These are phyloP conservation scores for Neurospora sp. DNA, from an alignment of 495 filamentous ascomycete genomes.

Conservation along the genomic window DNA sequence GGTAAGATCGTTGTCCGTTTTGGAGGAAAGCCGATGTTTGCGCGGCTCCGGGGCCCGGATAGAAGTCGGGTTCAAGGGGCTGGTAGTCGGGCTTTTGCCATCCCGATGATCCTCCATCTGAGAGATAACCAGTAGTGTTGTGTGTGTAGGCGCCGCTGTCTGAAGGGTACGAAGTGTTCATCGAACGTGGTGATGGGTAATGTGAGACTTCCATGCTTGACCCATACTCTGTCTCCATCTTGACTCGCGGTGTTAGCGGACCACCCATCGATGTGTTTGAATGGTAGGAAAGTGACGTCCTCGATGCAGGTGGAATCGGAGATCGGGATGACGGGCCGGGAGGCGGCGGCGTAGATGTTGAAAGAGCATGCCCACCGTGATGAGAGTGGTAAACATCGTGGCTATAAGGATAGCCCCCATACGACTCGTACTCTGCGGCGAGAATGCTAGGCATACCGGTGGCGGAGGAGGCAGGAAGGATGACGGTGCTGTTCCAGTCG, in stretches of 20 bases:
- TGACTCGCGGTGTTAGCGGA: slow-evolving; percentile 36
- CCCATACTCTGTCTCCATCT: slow-evolving; percentile 40
- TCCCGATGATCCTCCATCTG: slow-evolving; percentile 34
- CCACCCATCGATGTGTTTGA: slow-evolving; percentile 23
- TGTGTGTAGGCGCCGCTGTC: slow-evolving; percentile 28
- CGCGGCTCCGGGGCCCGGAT: slow-evolving; percentile 18
- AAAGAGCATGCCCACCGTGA: slow-evolving; percentile 30
- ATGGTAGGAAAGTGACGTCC: slow-evolving; percentile 26
- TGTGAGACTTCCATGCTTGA: slow-evolving; percentile 32
- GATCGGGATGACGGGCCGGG: slow-evolving; percentile 33
- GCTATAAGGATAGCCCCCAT: slow-evolving; percentile 36
- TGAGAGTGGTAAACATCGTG: slow-evolving; percentile 41
- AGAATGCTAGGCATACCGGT: slow-evolving; percentile 37
- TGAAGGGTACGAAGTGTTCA: slow-evolving; percentile 29
- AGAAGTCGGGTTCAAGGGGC: slow-evolving; percentile 30
- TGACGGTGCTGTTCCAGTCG: slow-evolving; percentile 29
- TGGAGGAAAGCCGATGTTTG: slow-evolving; percentile 18
- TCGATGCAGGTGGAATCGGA: slow-evolving; percentile 21
- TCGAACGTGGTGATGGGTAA: slow-evolving; percentile 37
- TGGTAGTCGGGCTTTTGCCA: slow-evolving; percentile 42
- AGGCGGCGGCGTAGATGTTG: slow-evolving; percentile 32
- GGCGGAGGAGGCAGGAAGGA: slow-evolving; percentile 30
- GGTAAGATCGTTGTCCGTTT: slow-evolving; percentile 26
- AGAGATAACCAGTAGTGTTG: slow-evolving; percentile 35
- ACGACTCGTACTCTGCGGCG: slow-evolving; percentile 42